Evolutionary conservation across 768 basidiomycete species (phyloP).

Genomic region (Auricularia sp.): DNA sequence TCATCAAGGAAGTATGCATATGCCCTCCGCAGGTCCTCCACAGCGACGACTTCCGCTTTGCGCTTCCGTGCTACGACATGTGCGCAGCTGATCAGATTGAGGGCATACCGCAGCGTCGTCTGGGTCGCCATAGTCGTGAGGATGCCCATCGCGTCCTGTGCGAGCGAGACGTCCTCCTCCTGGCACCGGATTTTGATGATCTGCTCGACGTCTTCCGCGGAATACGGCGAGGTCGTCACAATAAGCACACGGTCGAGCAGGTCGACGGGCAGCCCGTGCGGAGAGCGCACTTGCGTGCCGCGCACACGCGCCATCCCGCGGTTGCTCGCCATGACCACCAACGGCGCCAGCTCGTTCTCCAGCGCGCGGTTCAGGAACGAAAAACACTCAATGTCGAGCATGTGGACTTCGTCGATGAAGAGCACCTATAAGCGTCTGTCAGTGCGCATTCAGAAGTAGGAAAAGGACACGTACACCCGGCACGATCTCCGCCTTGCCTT

Average conservation of each 20-base stretch:
- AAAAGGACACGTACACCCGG: constrained; percentile 60
- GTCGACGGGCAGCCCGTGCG: constrained; percentile 92
- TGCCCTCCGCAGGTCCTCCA: constrained; percentile 72
- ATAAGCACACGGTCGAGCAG: constrained; percentile 92
- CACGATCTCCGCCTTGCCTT: constrained; percentile 95
- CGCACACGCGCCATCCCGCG: constrained; percentile 90
- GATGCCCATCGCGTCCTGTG: constrained; percentile 61
- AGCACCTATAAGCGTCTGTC: constrained; percentile 50
- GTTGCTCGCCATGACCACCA: constrained; percentile 98
- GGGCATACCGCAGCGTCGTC: constrained; percentile 86
- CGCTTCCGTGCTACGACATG: constrained; percentile 78
- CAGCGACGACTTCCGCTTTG: constrained; percentile 69
- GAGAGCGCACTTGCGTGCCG: constrained; percentile 88
- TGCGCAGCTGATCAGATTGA: constrained; percentile 91
- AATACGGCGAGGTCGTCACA: constrained; percentile 84
- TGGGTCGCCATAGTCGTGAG: constrained; percentile 80
- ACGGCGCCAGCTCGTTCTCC: constrained; percentile 84
- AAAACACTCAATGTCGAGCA: constrained; percentile 99
- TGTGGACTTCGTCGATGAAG: constrained; percentile 98
- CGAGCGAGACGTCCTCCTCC: constrained; percentile 89
- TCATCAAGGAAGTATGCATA: constrained; percentile 92
- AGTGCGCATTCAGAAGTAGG: background rate
- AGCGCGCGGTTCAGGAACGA: constrained; percentile 95
- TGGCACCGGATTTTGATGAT: constrained; percentile 94
- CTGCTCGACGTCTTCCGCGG: constrained; percentile 72